A percentile compares a stretch with the other conserved stretches of the same genome.
These are phyloP conservation scores for Apophysomyces sp. DNA, from an alignment of 371 early-diverging fungal genomes.

Conservation along the genomic window DNA sequence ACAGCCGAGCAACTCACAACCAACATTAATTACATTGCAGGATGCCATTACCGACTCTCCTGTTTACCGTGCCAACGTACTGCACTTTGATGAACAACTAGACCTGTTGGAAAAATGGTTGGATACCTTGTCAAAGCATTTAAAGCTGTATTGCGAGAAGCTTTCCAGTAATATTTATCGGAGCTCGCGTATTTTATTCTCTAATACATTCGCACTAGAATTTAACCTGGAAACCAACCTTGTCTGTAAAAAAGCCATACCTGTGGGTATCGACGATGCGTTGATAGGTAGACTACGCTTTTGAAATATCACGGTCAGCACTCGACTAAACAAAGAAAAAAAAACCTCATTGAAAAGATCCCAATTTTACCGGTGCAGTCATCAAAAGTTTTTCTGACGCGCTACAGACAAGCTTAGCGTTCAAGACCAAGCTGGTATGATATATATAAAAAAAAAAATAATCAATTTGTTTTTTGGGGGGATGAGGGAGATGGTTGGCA, in stretches of 20 bases:
- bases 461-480: no score
- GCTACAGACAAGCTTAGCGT: constrained; percentile 45
- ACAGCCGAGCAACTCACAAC: neutral
- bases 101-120: constrained; percentile 64
- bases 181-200: neutral
- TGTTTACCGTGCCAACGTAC: constrained; percentile 58
- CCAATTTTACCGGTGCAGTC: constrained; percentile 28
- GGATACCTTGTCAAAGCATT: constrained; percentile 39
- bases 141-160: constrained; percentile 44
- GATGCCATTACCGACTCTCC: constrained; percentile 69
- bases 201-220: constrained; percentile 10
- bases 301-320: neutral
- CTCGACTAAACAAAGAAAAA: neutral
- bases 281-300: constrained; percentile 25
- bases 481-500: no score
- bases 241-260: constrained; percentile 30
- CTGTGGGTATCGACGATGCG: constrained; percentile 28
- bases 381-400: constrained; percentile 43
- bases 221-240: constrained; percentile 23
- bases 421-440: constrained; percentile 54
- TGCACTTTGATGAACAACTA: constrained; percentile 66
- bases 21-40: constrained; percentile 26
- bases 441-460: no score
- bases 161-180: constrained; percentile 35
- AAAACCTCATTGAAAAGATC: constrained; percentile 12